Evolutionary conservation across 768 basidiomycete genomes (phyloP).

Genomic region (Crassisporium funariophilum): DNA sequence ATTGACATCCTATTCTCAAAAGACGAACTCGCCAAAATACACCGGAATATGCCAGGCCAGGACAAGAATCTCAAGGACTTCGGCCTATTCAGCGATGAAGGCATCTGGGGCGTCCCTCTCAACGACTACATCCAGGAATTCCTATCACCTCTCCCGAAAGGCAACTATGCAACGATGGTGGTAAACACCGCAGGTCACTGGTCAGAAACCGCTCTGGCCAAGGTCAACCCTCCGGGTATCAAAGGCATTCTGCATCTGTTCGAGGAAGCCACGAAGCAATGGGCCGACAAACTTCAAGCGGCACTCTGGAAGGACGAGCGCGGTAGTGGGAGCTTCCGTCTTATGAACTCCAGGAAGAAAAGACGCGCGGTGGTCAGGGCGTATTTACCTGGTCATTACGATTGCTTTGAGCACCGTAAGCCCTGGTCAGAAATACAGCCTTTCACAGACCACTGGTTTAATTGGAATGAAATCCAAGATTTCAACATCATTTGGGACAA

Average conservation of each 20-base stretch:
- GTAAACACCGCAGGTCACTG: slow-evolving; percentile 71
- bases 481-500: slow-evolving; percentile 61
- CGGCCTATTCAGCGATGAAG: slow-evolving; percentile 55
- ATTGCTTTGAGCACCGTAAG: slow-evolving; percentile 50
- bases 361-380: slow-evolving; percentile 58
- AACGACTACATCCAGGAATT: slow-evolving; percentile 55
- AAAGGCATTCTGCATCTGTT: slow-evolving; percentile 62
- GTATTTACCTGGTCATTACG: slow-evolving; percentile 67
- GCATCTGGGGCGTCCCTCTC: slow-evolving; percentile 53
- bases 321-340: slow-evolving; percentile 6
- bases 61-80: slow-evolving; percentile 20
- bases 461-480: slow-evolving; percentile 63
- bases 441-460: slow-evolving; percentile 54
- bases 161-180: slow-evolving; percentile 62
- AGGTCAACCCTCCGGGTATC: slow-evolving; percentile 44
- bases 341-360: slow-evolving; percentile 22
- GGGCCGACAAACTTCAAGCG: slow-evolving; percentile 54
- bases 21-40: slow-evolving; percentile 48
- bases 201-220: slow-evolving; percentile 57
- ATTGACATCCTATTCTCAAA: slow-evolving; percentile 59
- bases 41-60: slow-evolving; percentile 39
- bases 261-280: slow-evolving; percentile 53
- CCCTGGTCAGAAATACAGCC: slow-evolving; percentile 51
- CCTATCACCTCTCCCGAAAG: slow-evolving; percentile 45
- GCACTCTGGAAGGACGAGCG: slow-evolving; percentile 37